phyloP scores from a whole-genome alignment of 805 yeast genomes.

The Komagataella phaffii region DNA sequence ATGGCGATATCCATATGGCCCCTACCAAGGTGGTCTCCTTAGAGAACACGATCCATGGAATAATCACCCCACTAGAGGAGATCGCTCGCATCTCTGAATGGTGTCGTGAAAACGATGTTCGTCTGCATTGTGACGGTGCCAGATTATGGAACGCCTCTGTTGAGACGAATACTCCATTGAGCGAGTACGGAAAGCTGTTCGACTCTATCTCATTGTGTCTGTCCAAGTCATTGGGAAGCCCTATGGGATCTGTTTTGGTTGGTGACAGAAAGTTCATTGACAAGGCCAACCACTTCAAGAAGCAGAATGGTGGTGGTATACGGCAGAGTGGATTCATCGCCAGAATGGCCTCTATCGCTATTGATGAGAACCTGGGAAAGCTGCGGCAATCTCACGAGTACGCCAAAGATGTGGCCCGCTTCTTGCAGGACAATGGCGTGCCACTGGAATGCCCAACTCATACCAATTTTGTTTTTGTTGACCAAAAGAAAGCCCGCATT shows the following conservation, averaged over 20 bases:
- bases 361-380: slow-evolving; percentile 58
- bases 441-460: slow-evolving; percentile 62
- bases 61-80: slow-evolving; percentile 70
- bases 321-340: slow-evolving; percentile 79
- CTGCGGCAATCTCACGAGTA: slow-evolving; percentile 34
- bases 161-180: slow-evolving; percentile 54
- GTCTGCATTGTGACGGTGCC: slow-evolving; percentile 89
- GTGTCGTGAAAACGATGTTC: slow-evolving; percentile 45
- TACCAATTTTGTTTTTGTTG: slow-evolving; percentile 74
- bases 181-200: slow-evolving; percentile 61
- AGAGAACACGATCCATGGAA: slow-evolving; percentile 84
- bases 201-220: slow-evolving; percentile 86
- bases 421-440: slow-evolving; percentile 40
- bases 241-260: slow-evolving; percentile 81
- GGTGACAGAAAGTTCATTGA: slow-evolving; percentile 45
- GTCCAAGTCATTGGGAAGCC: slow-evolving; percentile 87
- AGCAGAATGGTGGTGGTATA: slow-evolving; percentile 90
- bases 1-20: slow-evolving; percentile 77
- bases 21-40: slow-evolving; percentile 77
- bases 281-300: slow-evolving; percentile 74
- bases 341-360: slow-evolving; percentile 68
- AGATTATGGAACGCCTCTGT: slow-evolving; percentile 84
- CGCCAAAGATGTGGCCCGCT: slow-evolving; percentile 36
- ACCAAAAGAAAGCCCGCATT: slow-evolving; percentile 37
- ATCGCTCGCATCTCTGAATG: slow-evolving; percentile 55